A percentile compares a stretch with the other conserved stretches of the same genome.
Conservation (phyloP, 305 asterid genomes). For the Solanum hybrid region DNA sequence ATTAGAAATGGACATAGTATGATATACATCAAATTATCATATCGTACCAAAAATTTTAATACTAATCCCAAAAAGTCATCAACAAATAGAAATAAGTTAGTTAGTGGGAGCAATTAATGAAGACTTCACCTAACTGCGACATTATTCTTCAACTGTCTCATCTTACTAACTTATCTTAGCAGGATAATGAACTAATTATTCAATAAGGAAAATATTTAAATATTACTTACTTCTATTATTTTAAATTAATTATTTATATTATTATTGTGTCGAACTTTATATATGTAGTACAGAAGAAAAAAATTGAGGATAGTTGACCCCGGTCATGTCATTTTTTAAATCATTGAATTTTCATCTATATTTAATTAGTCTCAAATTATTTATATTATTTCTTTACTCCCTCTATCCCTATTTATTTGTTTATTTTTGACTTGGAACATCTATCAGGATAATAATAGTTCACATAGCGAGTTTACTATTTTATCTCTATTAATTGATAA, state of each 20-base stretch:
- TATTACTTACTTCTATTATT: background rate
- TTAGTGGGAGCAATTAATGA: background rate
- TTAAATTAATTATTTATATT: background rate
- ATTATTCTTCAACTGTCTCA: background rate
- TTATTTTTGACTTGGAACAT: background rate
- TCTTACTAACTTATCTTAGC: background rate
- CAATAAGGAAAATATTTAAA: background rate
- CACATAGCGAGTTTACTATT: background rate
- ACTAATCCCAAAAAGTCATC: background rate
- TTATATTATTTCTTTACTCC: background rate
- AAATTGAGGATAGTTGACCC: background rate
- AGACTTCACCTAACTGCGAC: background rate
- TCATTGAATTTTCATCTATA: background rate
- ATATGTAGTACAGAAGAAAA: background rate
- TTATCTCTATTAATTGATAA: too few species aligned
- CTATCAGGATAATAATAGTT: background rate
- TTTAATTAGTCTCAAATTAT: background rate
- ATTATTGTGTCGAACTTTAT: background rate
- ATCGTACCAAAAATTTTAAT: too few species aligned
- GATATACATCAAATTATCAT: background rate
- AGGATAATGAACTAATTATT: background rate
- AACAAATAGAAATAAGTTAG: background rate
- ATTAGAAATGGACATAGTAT: background rate
- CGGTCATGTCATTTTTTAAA: background rate
- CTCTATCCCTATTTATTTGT: background rate